Percentiles rank a stretch among this genome's conserved stretches.
These are phyloP conservation scores for Fusarium staphyleae DNA, from an alignment of 2,329 filamentous ascomycete genomes.

Conservation along the genomic window DNA sequence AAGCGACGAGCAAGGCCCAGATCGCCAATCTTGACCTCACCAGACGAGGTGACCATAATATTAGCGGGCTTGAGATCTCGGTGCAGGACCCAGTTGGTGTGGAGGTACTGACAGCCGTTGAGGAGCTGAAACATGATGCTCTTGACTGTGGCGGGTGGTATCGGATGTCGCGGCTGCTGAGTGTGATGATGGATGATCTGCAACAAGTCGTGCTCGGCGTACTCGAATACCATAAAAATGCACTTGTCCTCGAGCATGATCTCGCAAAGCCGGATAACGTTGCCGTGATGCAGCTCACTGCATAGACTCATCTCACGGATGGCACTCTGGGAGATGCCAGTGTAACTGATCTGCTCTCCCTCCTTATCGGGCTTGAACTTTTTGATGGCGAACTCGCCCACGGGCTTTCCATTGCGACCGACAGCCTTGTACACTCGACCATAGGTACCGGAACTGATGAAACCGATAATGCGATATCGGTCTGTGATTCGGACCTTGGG, in stretches of 20 bases:
- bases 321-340: conserved; percentile 95
- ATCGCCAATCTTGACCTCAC: conserved; percentile 94
- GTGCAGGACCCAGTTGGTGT: conserved; percentile 96
- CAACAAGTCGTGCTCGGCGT: conserved; percentile 94
- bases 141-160: conserved; percentile 87
- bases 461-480: conserved; percentile 94
- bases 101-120: conserved; percentile 92
- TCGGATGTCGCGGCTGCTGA: conserved; percentile 84
- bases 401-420: conserved; percentile 62
- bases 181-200: conserved; percentile 99
- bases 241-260: conserved; percentile 98
- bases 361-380: conserved; percentile 99
- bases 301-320: conserved; percentile 98
- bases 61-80: conserved; percentile 97
- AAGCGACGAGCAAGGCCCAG: conserved; percentile 91
- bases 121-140: conserved; percentile 96
- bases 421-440: conserved; percentile 96
- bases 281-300: conserved; percentile 86
- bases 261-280: conserved; percentile 90
- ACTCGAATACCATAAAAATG: conserved; percentile 99
- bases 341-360: conserved; percentile 92
- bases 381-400: conserved; percentile 92
- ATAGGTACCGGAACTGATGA: conserved; percentile 98
- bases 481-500: conserved; percentile 89
- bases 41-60: conserved; percentile 93